A percentile compares a stretch with the other conserved stretches of the same genome.
These are phyloP conservation scores for Rusavskia elegans DNA, from an alignment of 495 filamentous ascomycete species.

Conservation along the genomic window DNA sequence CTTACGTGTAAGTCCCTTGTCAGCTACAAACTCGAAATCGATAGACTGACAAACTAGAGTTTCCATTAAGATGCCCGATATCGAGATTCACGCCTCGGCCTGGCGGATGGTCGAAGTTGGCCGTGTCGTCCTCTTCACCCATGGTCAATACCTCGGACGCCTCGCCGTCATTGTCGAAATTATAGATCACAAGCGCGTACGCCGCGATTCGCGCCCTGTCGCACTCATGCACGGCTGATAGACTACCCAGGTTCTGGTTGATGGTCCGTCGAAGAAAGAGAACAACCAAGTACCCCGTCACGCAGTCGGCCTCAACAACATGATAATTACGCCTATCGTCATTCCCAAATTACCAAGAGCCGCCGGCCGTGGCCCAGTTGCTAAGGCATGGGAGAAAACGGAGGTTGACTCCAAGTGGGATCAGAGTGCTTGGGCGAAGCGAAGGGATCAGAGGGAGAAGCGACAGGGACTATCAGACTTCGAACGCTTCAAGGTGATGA, in stretches of 20 bases:
- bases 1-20: background rate
- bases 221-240: background rate
- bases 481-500: conserved; percentile 98
- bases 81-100: conserved; percentile 55
- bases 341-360: conserved; percentile 78
- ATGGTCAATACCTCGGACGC: conserved; percentile 63
- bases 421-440: conserved; percentile 80
- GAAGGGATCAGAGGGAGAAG: conserved; percentile 63
- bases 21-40: conserved; percentile 12
- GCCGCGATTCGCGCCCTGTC: conserved; percentile 21
- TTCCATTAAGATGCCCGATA: conserved; percentile 44
- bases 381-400: conserved; percentile 70
- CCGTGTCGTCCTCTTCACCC: conserved; percentile 74
- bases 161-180: conserved; percentile 94
- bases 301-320: conserved; percentile 56
- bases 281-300: conserved; percentile 69
- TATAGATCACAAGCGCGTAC: conserved; percentile 99
- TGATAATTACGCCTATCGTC: conserved; percentile 80
- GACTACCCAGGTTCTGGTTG: conserved; percentile 65
- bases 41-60: conserved; percentile 7
- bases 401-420: conserved; percentile 85
- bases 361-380: conserved; percentile 65
- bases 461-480: conserved; percentile 89
- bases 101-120: conserved; percentile 96
- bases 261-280: conserved; percentile 70